Base-by-base conservation (phyloP, 2,329 filamentous ascomycete genomes). In the Aspergillus transmontanensis region DNA sequence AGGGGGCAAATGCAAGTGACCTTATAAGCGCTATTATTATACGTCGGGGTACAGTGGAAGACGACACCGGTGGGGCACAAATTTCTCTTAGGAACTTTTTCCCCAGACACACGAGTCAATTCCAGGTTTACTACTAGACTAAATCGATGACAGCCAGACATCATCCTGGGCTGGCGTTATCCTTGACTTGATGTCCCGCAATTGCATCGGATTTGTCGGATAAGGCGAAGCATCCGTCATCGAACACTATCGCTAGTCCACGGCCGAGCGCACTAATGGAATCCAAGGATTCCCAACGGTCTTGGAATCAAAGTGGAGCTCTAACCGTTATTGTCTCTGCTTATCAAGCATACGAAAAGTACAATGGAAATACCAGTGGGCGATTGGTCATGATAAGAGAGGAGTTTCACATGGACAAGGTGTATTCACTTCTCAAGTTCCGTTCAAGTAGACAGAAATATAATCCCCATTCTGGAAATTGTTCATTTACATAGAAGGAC, bases 321-420 rank as follows among this genome's bases (percentile, higher is more conserved):
- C 43, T 21, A 11, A 50, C 53, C 50, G 59, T 55, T 28, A 43
- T 30, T 53, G 34, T 14, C 16, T 16, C 51, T 53, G 59, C 59
- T 61, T 61, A 61, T 61, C 59, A 61, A 61, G 59, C 59, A 61
- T 58, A n/a, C 11, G 19, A 14, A 9, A 34, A 51, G 48, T 5
- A 51, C 32, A 16, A 23, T 19, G 11, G 19, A 16, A 36, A 32
- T 23, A 19, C 16, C 34, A 10, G 10, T 32, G 6, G 19, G 21
- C 21, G 32, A 54, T 54, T 34, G 28, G 51, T 39, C 32, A 57
- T 34, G 57, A 59, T 59, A 50, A 32, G 53, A 19, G 21, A 55
- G 32, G n/a, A 23, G 51, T 26, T 39, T 26, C 30, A 23, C 32
- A 55, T 12, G 50, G 19, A 34, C 23, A 19, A 21, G 48, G 26